Evolutionary conservation across 768 basidiomycete genomes (phyloP).

Genomic region (Chlorophyllum brunneum): DNA sequence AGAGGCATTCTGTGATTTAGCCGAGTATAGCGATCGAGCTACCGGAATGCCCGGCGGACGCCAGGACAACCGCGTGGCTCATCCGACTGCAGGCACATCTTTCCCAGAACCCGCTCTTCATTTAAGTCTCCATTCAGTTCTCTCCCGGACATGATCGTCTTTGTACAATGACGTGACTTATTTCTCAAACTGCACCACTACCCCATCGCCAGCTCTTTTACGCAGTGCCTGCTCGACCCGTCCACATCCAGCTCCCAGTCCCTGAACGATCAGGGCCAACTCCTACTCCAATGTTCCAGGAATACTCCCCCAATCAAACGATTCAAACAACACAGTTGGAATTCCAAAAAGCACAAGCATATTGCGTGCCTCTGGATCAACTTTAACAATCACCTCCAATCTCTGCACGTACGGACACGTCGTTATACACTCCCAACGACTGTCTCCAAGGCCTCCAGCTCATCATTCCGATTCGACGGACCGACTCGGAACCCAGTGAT

Average conservation of each 20-base stretch:
- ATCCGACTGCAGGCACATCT: background rate
- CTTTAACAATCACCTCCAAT: background rate
- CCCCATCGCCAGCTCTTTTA: too few species aligned
- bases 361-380: background rate
- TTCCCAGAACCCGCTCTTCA: background rate
- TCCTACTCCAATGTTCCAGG: background rate
- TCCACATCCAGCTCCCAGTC: background rate
- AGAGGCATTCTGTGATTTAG: conserved; percentile 8
- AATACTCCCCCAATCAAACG: background rate
- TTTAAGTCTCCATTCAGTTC: background rate
- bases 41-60: conserved; percentile 6
- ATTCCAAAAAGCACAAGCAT: conserved; percentile 4
- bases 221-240: background rate
- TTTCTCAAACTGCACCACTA: too few species aligned
- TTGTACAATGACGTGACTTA: too few species aligned
- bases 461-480: background rate
- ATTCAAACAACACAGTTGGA: background rate
- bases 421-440: background rate
- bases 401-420: background rate
- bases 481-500: conserved; percentile 5
- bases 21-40: conserved; percentile 7
- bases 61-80: conserved; percentile 12
- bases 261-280: background rate
- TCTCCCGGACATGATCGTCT: too few species aligned
- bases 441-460: background rate